A percentile compares a stretch with the other conserved stretches of the same genome.
Conservation (phyloP, 1,139 yeast species). For the Debaryomyces robertsiae region DNA sequence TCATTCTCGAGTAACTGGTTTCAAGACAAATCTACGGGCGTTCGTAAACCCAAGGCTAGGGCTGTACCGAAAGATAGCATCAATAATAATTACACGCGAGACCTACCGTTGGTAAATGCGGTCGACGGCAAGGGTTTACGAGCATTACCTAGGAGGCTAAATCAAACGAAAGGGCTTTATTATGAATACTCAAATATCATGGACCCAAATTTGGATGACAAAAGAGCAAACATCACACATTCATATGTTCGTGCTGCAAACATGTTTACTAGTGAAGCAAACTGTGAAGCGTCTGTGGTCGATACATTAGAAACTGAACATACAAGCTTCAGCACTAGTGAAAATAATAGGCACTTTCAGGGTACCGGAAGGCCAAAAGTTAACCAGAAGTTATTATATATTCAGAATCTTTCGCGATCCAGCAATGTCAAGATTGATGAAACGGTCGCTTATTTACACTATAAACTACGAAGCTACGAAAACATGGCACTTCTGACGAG, state of each 20-base stretch:
- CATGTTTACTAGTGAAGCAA: neutral
- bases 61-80: conserved; percentile 3
- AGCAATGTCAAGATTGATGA: conserved; percentile 21
- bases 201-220: neutral
- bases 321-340: neutral
- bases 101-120: conserved; percentile 2
- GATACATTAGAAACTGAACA: neutral
- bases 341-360: neutral
- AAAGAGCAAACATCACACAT: neutral
- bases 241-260: neutral
- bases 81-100: conserved; percentile 1
- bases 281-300: neutral
- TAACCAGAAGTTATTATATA: conserved; percentile 16
- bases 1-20: no score
- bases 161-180: neutral
- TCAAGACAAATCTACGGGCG: no score
- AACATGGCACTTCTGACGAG: conserved; percentile 12
- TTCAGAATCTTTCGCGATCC: conserved; percentile 21
- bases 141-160: neutral
- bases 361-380: conserved; percentile 1
- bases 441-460: conserved; percentile 26
- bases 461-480: conserved; percentile 16
- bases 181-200: neutral
- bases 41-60: neutral
- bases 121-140: neutral